These are phyloP conservation scores for Heterobasidion irregulare DNA, from an alignment of 1,284 basidiomycete genomes.

Conservation along the genomic window DNA sequence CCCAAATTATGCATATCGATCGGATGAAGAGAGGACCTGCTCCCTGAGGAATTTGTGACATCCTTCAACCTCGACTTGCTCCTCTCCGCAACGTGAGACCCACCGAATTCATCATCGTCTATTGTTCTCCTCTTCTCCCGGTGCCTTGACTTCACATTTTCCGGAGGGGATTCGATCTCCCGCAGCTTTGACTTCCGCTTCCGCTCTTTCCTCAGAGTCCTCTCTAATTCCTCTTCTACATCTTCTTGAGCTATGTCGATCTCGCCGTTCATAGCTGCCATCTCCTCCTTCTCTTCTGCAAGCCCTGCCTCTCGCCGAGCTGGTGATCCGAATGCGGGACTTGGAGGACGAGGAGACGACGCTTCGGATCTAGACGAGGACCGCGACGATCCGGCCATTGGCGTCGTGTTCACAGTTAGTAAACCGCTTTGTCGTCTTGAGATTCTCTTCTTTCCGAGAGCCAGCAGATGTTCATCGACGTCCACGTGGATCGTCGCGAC, in stretches of 20 bases:
- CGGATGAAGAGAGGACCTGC: constrained; percentile 24
- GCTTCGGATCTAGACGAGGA: constrained; percentile 15
- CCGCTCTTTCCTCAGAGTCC: constrained; percentile 27
- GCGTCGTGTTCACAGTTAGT: constrained; percentile 24
- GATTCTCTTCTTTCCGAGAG: constrained; percentile 35
- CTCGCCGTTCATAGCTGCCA: constrained; percentile 22
- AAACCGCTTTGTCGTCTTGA: constrained; percentile 62
- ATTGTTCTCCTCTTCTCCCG: constrained; percentile 18
- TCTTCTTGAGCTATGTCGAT: constrained; percentile 9
- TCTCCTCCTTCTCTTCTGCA: constrained; percentile 52
- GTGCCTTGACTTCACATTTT: constrained; percentile 19
- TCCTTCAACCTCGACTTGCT: constrained; percentile 46
- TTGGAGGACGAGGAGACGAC: constrained; percentile 40
- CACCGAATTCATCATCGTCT: constrained; percentile 27
- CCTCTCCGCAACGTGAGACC: constrained; percentile 17
- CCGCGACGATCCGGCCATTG: constrained; percentile 15
- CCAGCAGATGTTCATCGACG: constrained; percentile 22
- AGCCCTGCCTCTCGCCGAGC: constrained; percentile 42
- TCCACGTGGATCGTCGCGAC: constrained; percentile 18
- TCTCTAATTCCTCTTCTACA: constrained; percentile 13
- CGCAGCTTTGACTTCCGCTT: constrained; percentile 20
- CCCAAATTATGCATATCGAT: constrained; percentile 28
- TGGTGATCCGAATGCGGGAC: constrained; percentile 62
- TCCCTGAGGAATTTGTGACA: constrained; percentile 49
- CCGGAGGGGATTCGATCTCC: constrained; percentile 17